Base-by-base conservation (phyloP, 23 red algal species). In the Agarophyton chilense region DNA sequence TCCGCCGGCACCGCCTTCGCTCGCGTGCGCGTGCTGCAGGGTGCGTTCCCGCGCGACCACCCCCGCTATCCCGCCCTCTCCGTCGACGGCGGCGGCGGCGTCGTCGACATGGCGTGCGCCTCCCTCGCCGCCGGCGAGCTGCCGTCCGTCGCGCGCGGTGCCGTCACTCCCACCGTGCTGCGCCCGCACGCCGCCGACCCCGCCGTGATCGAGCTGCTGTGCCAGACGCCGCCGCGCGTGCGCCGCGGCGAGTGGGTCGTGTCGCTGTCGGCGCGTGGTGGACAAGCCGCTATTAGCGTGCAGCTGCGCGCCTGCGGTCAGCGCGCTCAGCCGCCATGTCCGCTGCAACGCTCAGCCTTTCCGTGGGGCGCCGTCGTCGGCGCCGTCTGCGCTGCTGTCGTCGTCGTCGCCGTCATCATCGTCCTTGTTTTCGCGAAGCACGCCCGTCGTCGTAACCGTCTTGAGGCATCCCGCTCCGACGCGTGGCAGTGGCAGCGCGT, bases 401-500 rank as follows among this genome's bases (percentile, higher is more conserved):
- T 74, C 29, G 40, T 74, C 39, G 40, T 47, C 1, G 68, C 68
- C 12, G 68, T 74, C 29, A 39, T 74, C 17, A 39, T 22, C 12
- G 68, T 39, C 39, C 41, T 74, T 18, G 19, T 49, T 2, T 14
- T 74, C 4, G 68, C 41, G 18, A 21, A 46, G 43, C 68, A 21
- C 40, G 24, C 47, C 21, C 68, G 68, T 11, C 38, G 43, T 18
- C 68, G 68, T 11, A 38, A 39, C 29, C 25, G 39, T 2, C 22
- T 24, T 38, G 68, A 22, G 21, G 29, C 29, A n/a, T 21, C 41
- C 4, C 68, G 40, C 29, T 47, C 68, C 3, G 68, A 43, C 41
- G 68, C 68, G 0, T 74, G 60, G 60, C 28, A 65, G 31, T 65
- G 68, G 68, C 68, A 74, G 68, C 68, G 68, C 39, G 21, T 74